Conservation (phyloP, 768 basidiomycete genomes). For the Cyathus striatus region DNA sequence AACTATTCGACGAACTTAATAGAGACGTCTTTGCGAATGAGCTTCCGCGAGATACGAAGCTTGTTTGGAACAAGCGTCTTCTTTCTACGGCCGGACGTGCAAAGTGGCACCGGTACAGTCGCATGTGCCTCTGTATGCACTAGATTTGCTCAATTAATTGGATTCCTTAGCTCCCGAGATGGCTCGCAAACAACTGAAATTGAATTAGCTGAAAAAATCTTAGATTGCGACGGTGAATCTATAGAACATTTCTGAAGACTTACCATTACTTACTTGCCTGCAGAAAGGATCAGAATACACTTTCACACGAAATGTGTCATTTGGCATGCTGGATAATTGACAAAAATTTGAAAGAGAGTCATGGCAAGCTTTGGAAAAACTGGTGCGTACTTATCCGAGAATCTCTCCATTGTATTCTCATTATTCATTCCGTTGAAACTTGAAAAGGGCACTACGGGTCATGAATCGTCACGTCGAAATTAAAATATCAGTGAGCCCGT, state of each 20-base stretch:
- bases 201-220: slow-evolving; percentile 76
- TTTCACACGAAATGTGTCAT: slow-evolving; percentile 93
- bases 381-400: slow-evolving; percentile 46
- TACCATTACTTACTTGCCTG: neutral
- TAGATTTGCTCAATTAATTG: neutral
- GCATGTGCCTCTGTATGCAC: neutral
- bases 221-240: slow-evolving; percentile 67
- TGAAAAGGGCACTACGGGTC: slow-evolving; percentile 62
- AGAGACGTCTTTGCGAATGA: slow-evolving; percentile 44
- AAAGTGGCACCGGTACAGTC: slow-evolving; percentile 50
- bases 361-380: slow-evolving; percentile 65
- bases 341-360: slow-evolving; percentile 61
- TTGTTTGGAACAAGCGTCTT: slow-evolving; percentile 66
- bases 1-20: slow-evolving; percentile 62
- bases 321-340: slow-evolving; percentile 83
- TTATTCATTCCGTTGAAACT: neutral
- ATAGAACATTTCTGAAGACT: neutral
- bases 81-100: slow-evolving; percentile 69
- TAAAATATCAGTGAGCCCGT: slow-evolving; percentile 50
- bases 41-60: slow-evolving; percentile 47
- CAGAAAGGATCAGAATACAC: slow-evolving; percentile 77
- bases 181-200: slow-evolving; percentile 61
- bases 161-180: slow-evolving; percentile 40
- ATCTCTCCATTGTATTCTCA: no score
- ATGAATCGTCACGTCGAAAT: slow-evolving; percentile 67